phyloP scores from a whole-genome alignment of 176 grass and related monocot genomes.

The Echinochloa phyllopogon region DNA sequence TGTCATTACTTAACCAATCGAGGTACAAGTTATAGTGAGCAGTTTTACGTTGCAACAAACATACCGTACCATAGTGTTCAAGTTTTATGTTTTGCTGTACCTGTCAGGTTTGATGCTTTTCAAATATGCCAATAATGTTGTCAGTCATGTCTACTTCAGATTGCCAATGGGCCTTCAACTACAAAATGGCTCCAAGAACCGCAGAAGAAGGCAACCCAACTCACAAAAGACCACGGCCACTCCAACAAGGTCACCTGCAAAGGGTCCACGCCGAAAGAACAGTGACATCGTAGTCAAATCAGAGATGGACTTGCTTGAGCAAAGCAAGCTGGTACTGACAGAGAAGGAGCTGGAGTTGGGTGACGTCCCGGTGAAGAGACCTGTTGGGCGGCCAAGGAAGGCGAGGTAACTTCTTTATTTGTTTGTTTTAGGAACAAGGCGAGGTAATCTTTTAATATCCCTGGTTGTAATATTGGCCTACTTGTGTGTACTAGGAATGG shows the following conservation, averaged over 20 bases:
- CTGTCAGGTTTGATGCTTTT: not conserved
- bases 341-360: constrained; percentile 20
- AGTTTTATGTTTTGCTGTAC: not conserved
- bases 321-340: not conserved
- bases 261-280: constrained; percentile 14
- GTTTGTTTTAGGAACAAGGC: not conserved
- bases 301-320: constrained; percentile 47
- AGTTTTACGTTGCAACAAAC: not conserved
- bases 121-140: not conserved
- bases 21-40: not conserved
- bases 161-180: not conserved
- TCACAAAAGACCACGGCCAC: constrained; percentile 18
- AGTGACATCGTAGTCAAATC: constrained; percentile 8
- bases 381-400: constrained; percentile 54
- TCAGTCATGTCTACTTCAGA: constrained; percentile 24
- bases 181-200: constrained; percentile 46
- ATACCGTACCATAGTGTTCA: not conserved
- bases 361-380: constrained; percentile 33
- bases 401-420: not conserved
- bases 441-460: not conserved
- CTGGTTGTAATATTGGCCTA: constrained; percentile 3
- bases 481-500: constrained; percentile 1
- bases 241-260: constrained; percentile 26
- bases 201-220: constrained; percentile 42
- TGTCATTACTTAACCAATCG: not conserved